Evolutionary conservation across 2,329 filamentous ascomycete genomes (phyloP).

Genomic region (Neofusicoccum laricinum): DNA sequence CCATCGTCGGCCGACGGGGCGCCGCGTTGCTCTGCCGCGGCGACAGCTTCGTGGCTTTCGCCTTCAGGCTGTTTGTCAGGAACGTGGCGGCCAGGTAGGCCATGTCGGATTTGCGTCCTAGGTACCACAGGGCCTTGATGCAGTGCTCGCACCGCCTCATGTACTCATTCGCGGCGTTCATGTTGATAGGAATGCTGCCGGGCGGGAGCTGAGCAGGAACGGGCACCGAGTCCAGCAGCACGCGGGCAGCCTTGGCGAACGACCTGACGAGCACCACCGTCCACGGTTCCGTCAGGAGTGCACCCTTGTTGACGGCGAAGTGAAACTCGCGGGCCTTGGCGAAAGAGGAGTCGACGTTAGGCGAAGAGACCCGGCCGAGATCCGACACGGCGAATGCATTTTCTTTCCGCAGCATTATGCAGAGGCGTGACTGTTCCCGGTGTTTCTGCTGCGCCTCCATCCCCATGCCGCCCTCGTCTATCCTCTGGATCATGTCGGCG

Average conservation of each 20-base stretch:
- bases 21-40: neutral
- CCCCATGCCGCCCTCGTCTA: conserved; percentile 42
- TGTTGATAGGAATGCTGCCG: neutral
- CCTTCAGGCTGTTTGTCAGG: conserved; percentile 33
- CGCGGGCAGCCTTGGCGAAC: conserved; percentile 48
- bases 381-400: conserved; percentile 49
- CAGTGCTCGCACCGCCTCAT: conserved; percentile 47
- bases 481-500: conserved; percentile 52
- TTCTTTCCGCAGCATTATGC: conserved; percentile 40
- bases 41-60: neutral
- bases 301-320: conserved; percentile 53
- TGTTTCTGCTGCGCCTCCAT: conserved; percentile 24
- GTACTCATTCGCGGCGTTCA: conserved; percentile 24
- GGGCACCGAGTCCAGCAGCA: conserved; percentile 38
- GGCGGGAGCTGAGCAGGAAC: conserved; percentile 2
- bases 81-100: conserved; percentile 40
- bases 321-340: conserved; percentile 46
- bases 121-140: conserved; percentile 52
- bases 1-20: neutral
- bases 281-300: conserved; percentile 61
- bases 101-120: conserved; percentile 57
- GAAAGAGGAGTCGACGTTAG: conserved; percentile 26
- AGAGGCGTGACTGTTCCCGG: conserved; percentile 32
- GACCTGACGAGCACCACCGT: conserved; percentile 54
- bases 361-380: conserved; percentile 48